A percentile compares a stretch with the other conserved stretches of the same genome.
Evolutionary conservation across 805 yeast species (phyloP).

Genomic region (Wickerhamomyces ciferrii): DNA sequence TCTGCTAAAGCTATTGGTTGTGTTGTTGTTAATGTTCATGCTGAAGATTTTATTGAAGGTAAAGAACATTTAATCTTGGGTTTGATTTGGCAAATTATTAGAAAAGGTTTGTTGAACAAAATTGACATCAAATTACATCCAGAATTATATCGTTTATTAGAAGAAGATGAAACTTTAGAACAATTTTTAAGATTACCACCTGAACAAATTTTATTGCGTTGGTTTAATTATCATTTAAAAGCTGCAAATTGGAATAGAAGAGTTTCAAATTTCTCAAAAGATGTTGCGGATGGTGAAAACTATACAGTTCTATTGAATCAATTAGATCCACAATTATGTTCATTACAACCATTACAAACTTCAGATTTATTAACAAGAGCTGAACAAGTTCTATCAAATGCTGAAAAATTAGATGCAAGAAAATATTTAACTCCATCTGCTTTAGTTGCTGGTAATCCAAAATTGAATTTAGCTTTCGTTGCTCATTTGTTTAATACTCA

Average conservation of each 20-base stretch:
- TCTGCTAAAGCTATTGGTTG: slow-evolving; percentile 99
- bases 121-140: slow-evolving; percentile 96
- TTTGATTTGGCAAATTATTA: slow-evolving; percentile 93
- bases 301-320: slow-evolving; percentile 88
- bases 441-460: slow-evolving; percentile 93
- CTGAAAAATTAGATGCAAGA: slow-evolving; percentile 88
- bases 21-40: slow-evolving; percentile 94
- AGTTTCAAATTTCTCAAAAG: slow-evolving; percentile 80
- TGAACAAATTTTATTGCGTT: slow-evolving; percentile 91
- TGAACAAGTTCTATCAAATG: slow-evolving; percentile 77
- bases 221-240: slow-evolving; percentile 95
- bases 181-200: slow-evolving; percentile 96
- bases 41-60: slow-evolving; percentile 93
- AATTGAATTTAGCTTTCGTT: slow-evolving; percentile 92
- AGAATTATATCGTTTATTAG: slow-evolving; percentile 88
- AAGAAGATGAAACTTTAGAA: slow-evolving; percentile 95
- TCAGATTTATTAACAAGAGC: slow-evolving; percentile 75
- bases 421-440: slow-evolving; percentile 93
- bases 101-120: slow-evolving; percentile 91
- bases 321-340: slow-evolving; percentile 78
- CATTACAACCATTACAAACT: slow-evolving; percentile 77
- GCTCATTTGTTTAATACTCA: slow-evolving; percentile 95
- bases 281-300: slow-evolving; percentile 92
- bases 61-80: slow-evolving; percentile 90
- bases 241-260: slow-evolving; percentile 88